phyloP scores from a whole-genome alignment of 1,284 basidiomycete genomes.

The Cutaneotrichosporon sp. region DNA sequence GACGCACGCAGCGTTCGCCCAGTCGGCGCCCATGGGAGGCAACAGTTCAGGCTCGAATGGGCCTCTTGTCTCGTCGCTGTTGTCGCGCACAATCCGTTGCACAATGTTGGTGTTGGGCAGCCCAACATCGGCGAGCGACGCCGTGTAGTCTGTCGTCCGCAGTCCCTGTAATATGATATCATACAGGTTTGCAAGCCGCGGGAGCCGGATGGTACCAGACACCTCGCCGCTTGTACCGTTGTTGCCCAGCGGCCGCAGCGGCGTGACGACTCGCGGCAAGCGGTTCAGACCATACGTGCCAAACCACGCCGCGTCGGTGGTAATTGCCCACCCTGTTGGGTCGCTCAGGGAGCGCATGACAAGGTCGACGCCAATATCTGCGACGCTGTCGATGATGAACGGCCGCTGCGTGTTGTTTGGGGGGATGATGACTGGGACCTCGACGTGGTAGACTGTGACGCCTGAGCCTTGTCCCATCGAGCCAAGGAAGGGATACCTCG shows the following conservation, averaged over 20 bases:
- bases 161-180: background rate
- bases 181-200: slow-evolving; percentile 10
- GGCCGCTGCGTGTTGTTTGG: slow-evolving; percentile 4
- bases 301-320: slow-evolving; percentile 12
- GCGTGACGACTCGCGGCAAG: background rate
- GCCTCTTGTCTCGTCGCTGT: background rate
- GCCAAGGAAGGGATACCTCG: slow-evolving; percentile 16
- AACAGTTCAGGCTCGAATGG: slow-evolving; percentile 2
- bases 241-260: background rate
- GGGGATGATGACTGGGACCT: slow-evolving; percentile 13
- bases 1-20: slow-evolving; percentile 8
- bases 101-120: slow-evolving; percentile 10
- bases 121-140: slow-evolving; percentile 4
- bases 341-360: slow-evolving; percentile 5
- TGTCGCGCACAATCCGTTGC: slow-evolving; percentile 17
- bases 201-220: background rate
- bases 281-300: background rate
- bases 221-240: background rate
- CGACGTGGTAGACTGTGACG: slow-evolving; percentile 16
- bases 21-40: slow-evolving; percentile 9
- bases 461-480: background rate
- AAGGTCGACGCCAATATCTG: slow-evolving; percentile 7
- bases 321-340: slow-evolving; percentile 7
- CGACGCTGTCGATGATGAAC: slow-evolving; percentile 2
- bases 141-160: slow-evolving; percentile 1